phyloP scores from a whole-genome alignment of 768 basidiomycete species.

The Pleurotus platypus region DNA sequence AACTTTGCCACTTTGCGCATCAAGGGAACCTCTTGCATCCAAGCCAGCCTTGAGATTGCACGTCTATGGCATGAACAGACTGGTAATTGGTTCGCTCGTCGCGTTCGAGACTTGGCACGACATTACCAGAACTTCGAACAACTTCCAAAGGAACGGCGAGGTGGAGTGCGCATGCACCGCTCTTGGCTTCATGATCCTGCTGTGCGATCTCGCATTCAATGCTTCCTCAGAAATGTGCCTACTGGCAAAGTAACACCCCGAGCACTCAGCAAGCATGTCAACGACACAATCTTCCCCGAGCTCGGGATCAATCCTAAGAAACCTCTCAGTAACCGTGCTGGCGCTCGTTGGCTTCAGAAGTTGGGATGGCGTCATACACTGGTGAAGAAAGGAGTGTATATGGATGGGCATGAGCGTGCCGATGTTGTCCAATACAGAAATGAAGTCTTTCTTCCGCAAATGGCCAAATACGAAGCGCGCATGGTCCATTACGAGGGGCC shows the following conservation, averaged over 20 bases:
- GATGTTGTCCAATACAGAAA: conserved; percentile 31
- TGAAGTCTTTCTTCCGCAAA: conserved; percentile 22
- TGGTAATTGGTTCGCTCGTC: conserved; percentile 23
- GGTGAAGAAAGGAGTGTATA: conserved; percentile 28
- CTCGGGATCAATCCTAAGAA: conserved; percentile 21
- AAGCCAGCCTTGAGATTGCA: conserved; percentile 30
- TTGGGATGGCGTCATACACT: conserved; percentile 26
- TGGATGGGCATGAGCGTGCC: conserved; percentile 33
- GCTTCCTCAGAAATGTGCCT: conserved; percentile 18
- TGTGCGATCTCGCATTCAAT: conserved; percentile 10
- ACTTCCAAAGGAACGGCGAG: conserved; percentile 23
- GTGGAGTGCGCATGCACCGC: conserved; percentile 14
- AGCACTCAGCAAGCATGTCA: conserved; percentile 20
- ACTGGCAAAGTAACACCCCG: conserved; percentile 26
- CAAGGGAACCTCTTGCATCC: conserved; percentile 23
- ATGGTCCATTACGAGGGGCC: conserved; percentile 18
- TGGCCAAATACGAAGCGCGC: conserved; percentile 19
- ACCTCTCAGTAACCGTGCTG: conserved; percentile 27
- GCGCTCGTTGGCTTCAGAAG: conserved; percentile 31
- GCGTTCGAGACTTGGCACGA: conserved; percentile 23
- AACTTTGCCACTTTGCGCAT: conserved; percentile 32
- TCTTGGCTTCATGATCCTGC: conserved; percentile 20
- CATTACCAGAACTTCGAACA: conserved; percentile 11
- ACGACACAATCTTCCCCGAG: conserved; percentile 25
- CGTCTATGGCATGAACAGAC: conserved; percentile 32